These are phyloP conservation scores for Pharnaceum exiguum DNA, from an alignment of 148 eudicot species.

Conservation along the genomic window DNA sequence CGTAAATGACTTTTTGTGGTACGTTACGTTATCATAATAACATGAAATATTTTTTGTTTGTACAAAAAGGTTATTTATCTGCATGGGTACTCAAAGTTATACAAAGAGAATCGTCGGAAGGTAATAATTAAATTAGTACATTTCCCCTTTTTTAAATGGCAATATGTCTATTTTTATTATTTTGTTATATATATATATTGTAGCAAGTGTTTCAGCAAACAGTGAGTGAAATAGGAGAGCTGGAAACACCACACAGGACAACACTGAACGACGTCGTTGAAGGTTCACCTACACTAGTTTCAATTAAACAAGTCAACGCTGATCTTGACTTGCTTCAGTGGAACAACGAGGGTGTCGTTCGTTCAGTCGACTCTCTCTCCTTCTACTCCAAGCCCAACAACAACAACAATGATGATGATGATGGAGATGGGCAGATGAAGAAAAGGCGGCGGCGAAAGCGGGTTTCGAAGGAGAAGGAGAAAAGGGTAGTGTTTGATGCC, in stretches of 20 bases:
- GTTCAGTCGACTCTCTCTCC: constrained; percentile 6
- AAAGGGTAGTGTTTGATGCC: constrained; percentile 17
- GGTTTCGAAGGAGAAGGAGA: background rate
- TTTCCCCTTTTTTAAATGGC: background rate
- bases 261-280: background rate
- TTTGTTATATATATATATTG: background rate
- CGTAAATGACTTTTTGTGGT: no score
- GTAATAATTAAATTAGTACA: background rate
- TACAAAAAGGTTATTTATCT: background rate
- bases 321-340: constrained; percentile 19
- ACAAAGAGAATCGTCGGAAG: background rate
- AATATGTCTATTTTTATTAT: background rate
- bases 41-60: background rate
- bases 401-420: background rate
- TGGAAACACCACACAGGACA: constrained; percentile 6
- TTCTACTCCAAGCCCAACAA: background rate
- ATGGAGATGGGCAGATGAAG: background rate
- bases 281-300: background rate
- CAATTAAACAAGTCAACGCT: constrained; percentile 9
- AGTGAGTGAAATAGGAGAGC: background rate
- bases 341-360: constrained; percentile 8
- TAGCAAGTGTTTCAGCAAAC: background rate
- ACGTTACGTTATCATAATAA: no score
- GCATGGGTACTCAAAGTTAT: background rate
- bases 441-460: background rate